These are phyloP conservation scores for Zizania latifolia DNA, from an alignment of 176 grass and related monocot species.

Conservation along the genomic window DNA sequence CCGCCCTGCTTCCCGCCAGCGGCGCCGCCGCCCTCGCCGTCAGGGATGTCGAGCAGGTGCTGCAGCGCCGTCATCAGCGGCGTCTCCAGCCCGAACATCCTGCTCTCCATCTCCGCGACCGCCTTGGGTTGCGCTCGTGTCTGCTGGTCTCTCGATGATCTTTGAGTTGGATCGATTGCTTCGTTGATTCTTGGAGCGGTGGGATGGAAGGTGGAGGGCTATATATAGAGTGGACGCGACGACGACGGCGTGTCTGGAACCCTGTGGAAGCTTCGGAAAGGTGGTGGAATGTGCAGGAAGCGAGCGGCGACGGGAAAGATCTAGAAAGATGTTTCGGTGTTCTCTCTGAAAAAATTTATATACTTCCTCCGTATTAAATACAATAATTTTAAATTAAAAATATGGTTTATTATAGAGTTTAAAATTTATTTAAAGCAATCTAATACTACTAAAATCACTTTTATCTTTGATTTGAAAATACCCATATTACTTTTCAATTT, in stretches of 20 bases:
- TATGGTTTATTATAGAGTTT: too few species aligned
- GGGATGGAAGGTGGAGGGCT: neutral
- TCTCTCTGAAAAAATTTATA: too few species aligned
- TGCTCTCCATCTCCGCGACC: slow-evolving; percentile 33
- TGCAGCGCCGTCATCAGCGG: slow-evolving; percentile 59
- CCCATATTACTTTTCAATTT: too few species aligned
- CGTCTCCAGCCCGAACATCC: slow-evolving; percentile 46
- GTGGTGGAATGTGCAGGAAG: neutral
- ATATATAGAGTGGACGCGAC: slow-evolving; percentile 1
- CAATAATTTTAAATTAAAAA: too few species aligned
- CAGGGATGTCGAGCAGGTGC: slow-evolving; percentile 54
- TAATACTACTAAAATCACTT: too few species aligned
- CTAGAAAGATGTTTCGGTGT: neutral
- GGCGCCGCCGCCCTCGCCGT: slow-evolving; percentile 24
- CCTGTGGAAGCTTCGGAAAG: slow-evolving; percentile 45
- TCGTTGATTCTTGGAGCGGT: too few species aligned
- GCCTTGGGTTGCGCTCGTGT: neutral
- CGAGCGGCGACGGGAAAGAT: neutral
- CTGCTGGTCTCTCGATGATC: neutral
- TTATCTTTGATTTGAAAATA: too few species aligned
- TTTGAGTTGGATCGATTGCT: neutral
- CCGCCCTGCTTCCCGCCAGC: slow-evolving; percentile 42
- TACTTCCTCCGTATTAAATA: too few species aligned
- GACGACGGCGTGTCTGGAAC: slow-evolving; percentile 22
- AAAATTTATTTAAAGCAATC: too few species aligned